These are phyloP conservation scores for Globisporangium paddicum DNA, from an alignment of 352 stramenopile genomes.

Conservation along the genomic window DNA sequence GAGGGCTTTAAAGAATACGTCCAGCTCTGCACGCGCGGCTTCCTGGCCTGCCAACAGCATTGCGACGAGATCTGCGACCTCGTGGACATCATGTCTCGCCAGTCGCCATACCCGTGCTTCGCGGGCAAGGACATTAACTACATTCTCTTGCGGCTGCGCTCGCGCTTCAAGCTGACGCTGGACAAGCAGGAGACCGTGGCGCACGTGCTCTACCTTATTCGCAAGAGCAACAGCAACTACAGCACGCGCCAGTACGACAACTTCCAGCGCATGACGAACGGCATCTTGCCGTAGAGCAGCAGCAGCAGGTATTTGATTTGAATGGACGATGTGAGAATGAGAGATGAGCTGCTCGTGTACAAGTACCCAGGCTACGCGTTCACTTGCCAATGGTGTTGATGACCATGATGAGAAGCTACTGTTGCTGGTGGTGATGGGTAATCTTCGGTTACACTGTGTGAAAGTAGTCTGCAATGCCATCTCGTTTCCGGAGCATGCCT, in stretches of 20 bases:
- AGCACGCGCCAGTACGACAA: slow-evolving; percentile 92
- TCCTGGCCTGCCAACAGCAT: slow-evolving; percentile 95
- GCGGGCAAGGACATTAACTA: slow-evolving; percentile 73
- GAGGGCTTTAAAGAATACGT: slow-evolving; percentile 96
- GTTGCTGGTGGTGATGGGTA: neutral
- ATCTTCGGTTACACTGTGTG: neutral
- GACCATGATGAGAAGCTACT: neutral
- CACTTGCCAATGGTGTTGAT: neutral
- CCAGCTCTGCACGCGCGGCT: slow-evolving; percentile 95
- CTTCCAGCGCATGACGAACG: slow-evolving; percentile 94
- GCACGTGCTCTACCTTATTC: slow-evolving; percentile 88
- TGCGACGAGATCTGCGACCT: slow-evolving; percentile 95
- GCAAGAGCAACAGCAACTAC: slow-evolving; percentile 92
- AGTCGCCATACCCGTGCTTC: slow-evolving; percentile 97
- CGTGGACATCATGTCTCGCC: slow-evolving; percentile 95
- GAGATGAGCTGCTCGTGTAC: slow-evolving; percentile 2
- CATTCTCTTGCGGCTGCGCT: slow-evolving; percentile 83
- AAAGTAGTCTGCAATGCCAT: slow-evolving; percentile 11
- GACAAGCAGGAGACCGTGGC: slow-evolving; percentile 89
- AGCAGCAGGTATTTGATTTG: neutral
- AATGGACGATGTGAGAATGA: neutral
- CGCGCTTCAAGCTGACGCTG: slow-evolving; percentile 83
- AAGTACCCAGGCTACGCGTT: neutral
- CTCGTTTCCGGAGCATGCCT: slow-evolving; percentile 8
- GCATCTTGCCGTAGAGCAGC: slow-evolving; percentile 74